Base-by-base conservation (phyloP, 1,284 basidiomycete genomes). In the Ustilago shanxiensis region DNA sequence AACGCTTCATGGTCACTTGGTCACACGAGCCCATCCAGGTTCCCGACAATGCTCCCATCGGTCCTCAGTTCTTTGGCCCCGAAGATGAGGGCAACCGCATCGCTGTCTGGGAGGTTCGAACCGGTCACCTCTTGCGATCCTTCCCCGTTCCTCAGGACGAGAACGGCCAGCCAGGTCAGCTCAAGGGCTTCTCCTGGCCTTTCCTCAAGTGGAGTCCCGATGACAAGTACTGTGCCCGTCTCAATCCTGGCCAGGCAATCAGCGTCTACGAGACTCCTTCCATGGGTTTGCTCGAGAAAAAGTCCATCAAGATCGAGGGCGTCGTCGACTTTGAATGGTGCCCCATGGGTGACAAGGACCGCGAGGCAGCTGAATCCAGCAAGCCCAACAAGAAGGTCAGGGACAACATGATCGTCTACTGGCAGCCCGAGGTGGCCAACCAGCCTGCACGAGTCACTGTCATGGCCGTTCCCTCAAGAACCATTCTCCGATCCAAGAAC, bases 291-390 rank as follows among this genome's bases (percentile, higher is more conserved):
- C 90, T 98, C 71, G 96, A 95, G 82, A 98, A 98, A 89, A 99
- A 98, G 89, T 94, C 93, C 81, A 89, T 99, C 88, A 98, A 98
- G 89, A 93, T 99, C 69, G 95, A 99, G 82, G 97, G 96, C 26
- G 96, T 99, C 39, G 90, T 95, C 78, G 97, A 99, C 88, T 99
- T 99, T 87, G 97, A 99, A 88, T 99, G 97, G 97, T 95, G 94
- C 83, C 97, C 97, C 35, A 90, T 93, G 74, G 92, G 93, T 66
- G 95, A 98, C 83, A 93, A 92, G 87, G 73, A 88, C 87, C 44
- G 90, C 90, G 80, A 92, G 90, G 89, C 89, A 49, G 86, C 79
- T 83, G 87, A 79, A 20, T 64, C 71, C 26, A 86, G 71, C 82
- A 88, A 86, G 59, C 79, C 73, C 22, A 61, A 66, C 58, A 87